Conservation (phyloP, 78 protist species). For the Isochrysis galbana region DNA sequence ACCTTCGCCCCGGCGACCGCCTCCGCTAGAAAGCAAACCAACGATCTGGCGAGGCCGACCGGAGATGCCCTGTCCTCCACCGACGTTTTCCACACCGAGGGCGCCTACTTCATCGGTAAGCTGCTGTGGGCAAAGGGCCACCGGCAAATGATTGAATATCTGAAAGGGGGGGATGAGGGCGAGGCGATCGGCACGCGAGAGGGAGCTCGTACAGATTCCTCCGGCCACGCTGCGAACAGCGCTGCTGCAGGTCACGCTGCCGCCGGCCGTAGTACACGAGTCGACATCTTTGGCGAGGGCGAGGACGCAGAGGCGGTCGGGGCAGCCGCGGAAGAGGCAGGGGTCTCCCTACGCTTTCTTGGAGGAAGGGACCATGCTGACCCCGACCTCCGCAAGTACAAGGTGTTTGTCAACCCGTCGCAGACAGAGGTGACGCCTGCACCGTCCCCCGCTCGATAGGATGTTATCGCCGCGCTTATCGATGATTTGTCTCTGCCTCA, state of each 20-base stretch:
- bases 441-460: neutral
- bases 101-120: slow-evolving; percentile 15
- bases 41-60: no score
- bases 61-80: no score
- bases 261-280: neutral
- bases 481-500: no score
- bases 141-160: neutral
- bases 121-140: slow-evolving; percentile 17
- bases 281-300: neutral
- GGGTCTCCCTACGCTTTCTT: neutral
- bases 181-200: no score
- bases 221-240: neutral
- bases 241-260: neutral
- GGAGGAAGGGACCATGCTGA: neutral
- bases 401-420: neutral
- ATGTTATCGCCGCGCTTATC: no score
- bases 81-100: neutral
- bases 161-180: neutral
- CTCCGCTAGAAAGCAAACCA: no score
- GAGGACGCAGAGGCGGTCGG: neutral
- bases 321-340: neutral
- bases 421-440: neutral
- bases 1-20: no score
- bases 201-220: no score
- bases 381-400: neutral